Percentiles rank a stretch among this genome's conserved stretches.
phyloP scores from a whole-genome alignment of 345 rosid species.

The Anacardium occidentale region DNA sequence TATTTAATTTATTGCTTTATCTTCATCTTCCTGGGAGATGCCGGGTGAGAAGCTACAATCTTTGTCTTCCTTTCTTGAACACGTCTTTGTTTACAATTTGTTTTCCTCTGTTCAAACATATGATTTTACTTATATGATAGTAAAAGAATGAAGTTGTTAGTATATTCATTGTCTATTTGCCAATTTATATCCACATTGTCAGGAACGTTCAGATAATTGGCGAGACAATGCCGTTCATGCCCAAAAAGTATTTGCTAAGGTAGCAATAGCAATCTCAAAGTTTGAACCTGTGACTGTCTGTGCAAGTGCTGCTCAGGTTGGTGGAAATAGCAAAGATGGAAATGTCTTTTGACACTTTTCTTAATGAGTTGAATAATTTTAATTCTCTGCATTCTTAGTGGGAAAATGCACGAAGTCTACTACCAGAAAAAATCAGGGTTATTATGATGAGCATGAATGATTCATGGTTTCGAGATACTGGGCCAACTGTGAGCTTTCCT shows the following conservation, averaged over 20 bases:
- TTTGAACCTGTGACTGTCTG: conserved; percentile 87
- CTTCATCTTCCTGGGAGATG: too few relatives aligned
- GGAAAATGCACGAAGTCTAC: conserved; percentile 71
- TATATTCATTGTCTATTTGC: conserved; percentile 4
- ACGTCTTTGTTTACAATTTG: neutral
- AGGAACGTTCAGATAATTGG: conserved; percentile 98
- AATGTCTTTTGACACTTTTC: conserved; percentile 6
- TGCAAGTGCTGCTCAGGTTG: conserved; percentile 83
- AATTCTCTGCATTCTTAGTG: conserved; percentile 46
- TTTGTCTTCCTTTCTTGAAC: neutral
- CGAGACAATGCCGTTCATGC: conserved; percentile 60
- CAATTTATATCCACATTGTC: conserved; percentile 9
- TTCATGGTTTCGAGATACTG: conserved; percentile 95
- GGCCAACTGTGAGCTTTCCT: conserved; percentile 74
- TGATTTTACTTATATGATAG: neutral
- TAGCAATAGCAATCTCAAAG: conserved; percentile 74
- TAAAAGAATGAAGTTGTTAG: neutral
- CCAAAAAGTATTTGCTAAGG: conserved; percentile 54
- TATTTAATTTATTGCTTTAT: too few relatives aligned
- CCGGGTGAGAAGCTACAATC: too few relatives aligned
- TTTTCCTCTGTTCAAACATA: neutral
- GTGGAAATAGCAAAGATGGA: conserved; percentile 20
- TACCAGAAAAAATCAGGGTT: conserved; percentile 75
- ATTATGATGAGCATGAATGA: conserved; percentile 93
- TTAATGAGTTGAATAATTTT: neutral